Evolutionary conservation across 75 land plant species (phyloP), one percentile per base, ranked within the genome.

Genomic region (Sequoia sempervirens): DNA sequence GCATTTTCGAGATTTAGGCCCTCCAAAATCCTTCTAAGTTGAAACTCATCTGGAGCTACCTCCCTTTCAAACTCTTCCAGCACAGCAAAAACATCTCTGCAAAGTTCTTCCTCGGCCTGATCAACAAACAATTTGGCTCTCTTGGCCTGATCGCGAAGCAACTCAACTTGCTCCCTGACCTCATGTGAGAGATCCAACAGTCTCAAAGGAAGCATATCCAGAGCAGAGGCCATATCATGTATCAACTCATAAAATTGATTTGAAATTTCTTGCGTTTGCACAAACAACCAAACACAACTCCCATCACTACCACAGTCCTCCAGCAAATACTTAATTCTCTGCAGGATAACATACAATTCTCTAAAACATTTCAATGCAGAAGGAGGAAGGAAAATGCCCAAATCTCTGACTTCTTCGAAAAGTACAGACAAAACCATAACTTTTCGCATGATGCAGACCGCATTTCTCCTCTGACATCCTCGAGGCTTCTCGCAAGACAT

Each of bases 261-360:
- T 0, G 88, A 72, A 4, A 96, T 87, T 13, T 76, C 36, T n/a
- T 86, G 80, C 26, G 89, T 85, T 32, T 88, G 87, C 90, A 93
- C 83, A 38, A 93, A 75, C 18, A 91, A 61, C 94, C 93, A 91
- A 5, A 95, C 20, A 73, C 85, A 15, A 36, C 94, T 90, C 14
- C 86, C 91, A 32, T 88, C 87, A 7, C 75, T 36, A 7, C n/a
- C 70, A 88, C 94, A 94, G 68, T 93, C 97, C 50, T 88, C 88
- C 17, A 95, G 47, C 80, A 95, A 78, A 75, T 84, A 79, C 30
- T 82, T 86, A 2, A 91, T 17, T 82, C 91, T 88, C 82, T 92
- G 96, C 52, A 97, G 82, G 12, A 86, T 34, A 40, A 90, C 54
- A 81, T 94, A 88, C 36, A 97, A 89, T 82, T 97, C 96, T 23